Percentiles rank a stretch among this genome's conserved stretches.
phyloP scores from a whole-genome alignment of 768 basidiomycete species.

The Leccinum ochraceum region DNA sequence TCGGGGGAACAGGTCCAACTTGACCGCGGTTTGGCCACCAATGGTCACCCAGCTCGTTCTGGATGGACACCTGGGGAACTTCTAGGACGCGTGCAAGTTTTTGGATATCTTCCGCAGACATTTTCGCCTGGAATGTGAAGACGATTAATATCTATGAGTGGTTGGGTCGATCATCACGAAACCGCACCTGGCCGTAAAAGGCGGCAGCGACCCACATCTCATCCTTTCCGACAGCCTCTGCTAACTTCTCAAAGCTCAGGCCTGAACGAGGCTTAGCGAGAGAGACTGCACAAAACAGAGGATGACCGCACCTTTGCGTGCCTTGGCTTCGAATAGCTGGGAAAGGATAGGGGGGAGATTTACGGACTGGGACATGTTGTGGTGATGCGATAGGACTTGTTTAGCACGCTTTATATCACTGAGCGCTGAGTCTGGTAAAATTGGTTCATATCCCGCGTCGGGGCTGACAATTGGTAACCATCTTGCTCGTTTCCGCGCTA shows the following conservation, averaged over 20 bases:
- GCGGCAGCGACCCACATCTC: slow-evolving; percentile 84
- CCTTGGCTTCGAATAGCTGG: slow-evolving; percentile 64
- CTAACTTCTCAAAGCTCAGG: slow-evolving; percentile 70
- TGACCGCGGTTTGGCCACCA: slow-evolving; percentile 74
- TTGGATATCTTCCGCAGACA: slow-evolving; percentile 57
- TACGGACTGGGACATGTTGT: slow-evolving; percentile 36
- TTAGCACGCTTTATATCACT: slow-evolving; percentile 17
- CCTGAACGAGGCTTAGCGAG: slow-evolving; percentile 38
- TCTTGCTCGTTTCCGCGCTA: background rate
- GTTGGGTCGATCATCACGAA: background rate
- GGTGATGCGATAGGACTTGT: slow-evolving; percentile 1
- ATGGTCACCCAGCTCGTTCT: slow-evolving; percentile 53
- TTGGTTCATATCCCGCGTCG: slow-evolving; percentile 3
- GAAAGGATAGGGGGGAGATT: slow-evolving; percentile 53
- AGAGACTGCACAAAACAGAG: background rate
- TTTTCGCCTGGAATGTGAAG: slow-evolving; percentile 57
- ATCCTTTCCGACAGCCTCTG: slow-evolving; percentile 62
- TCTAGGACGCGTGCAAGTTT: slow-evolving; percentile 53
- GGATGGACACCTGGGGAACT: slow-evolving; percentile 40
- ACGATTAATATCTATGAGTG: background rate
- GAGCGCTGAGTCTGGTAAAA: slow-evolving; percentile 1
- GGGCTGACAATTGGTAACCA: background rate
- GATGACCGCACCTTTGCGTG: slow-evolving; percentile 50
- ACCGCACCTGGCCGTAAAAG: slow-evolving; percentile 74
- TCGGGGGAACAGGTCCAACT: slow-evolving; percentile 68